Evolutionary conservation across 2,329 filamentous ascomycete genomes (phyloP).

Genomic region (Penicillium polonicum): DNA sequence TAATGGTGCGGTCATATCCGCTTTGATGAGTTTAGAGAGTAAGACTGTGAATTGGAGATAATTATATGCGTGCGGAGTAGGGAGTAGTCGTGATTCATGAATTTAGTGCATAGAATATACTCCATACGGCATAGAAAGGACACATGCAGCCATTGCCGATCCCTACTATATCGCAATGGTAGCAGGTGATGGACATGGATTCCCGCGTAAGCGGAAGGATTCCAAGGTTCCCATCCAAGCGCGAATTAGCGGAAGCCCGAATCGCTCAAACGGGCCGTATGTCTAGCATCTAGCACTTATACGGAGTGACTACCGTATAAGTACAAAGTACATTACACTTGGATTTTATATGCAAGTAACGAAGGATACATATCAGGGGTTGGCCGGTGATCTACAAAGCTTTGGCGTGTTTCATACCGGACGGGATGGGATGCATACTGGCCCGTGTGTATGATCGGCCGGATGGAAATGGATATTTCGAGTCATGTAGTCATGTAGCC

Average conservation of each 20-base stretch:
- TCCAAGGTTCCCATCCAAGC: background rate
- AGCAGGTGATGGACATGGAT: background rate
- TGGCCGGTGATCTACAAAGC: slow-evolving; percentile 20
- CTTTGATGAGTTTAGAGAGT: background rate
- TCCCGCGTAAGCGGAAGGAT: background rate
- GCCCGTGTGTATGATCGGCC: slow-evolving; percentile 21
- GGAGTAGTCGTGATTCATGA: background rate
- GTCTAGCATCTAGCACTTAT: background rate
- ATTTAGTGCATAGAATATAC: background rate
- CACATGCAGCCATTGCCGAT: slow-evolving; percentile 11
- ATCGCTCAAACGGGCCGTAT: background rate
- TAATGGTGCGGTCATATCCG: background rate
- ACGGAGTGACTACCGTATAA: no score
- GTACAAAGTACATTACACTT: background rate
- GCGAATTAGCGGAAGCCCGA: background rate
- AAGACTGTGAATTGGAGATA: background rate
- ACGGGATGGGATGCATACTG: slow-evolving; percentile 21
- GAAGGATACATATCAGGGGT: slow-evolving; percentile 3
- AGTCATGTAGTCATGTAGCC: background rate
- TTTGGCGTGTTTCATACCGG: slow-evolving; percentile 24
- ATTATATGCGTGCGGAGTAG: background rate
- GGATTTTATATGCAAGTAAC: slow-evolving; percentile 5
- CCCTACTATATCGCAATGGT: background rate
- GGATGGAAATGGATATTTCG: background rate
- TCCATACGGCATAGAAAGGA: background rate